A percentile compares a stretch with the other conserved stretches of the same genome.
These are phyloP conservation scores for Trichophyton equinum DNA, from an alignment of 2,329 filamentous ascomycete species.

Conservation along the genomic window DNA sequence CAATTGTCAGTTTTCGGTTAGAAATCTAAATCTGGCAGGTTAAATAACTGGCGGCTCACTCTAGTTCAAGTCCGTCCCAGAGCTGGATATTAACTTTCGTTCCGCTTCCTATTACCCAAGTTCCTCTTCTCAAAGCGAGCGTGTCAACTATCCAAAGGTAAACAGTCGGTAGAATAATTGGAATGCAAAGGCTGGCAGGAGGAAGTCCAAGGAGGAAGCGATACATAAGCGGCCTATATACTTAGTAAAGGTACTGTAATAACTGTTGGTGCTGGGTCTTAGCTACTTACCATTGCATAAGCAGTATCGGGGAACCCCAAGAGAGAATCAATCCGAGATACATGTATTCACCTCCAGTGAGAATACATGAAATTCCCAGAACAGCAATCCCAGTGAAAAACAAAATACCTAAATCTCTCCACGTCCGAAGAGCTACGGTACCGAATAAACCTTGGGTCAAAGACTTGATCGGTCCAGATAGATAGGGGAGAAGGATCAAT, in stretches of 20 bases:
- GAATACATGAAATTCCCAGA: neutral
- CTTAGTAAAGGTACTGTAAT: neutral
- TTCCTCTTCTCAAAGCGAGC: neutral
- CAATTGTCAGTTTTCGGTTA: neutral
- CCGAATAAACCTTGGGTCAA: neutral
- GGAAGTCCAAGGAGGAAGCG: neutral
- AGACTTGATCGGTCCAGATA: neutral
- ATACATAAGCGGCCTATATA: neutral
- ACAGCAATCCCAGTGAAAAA: neutral
- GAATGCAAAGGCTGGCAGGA: neutral
- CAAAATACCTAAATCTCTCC: neutral
- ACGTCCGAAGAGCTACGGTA: neutral
- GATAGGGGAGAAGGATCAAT: neutral
- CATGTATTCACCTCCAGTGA: neutral
- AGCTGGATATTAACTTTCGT: neutral
- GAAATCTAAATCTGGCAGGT: neutral
- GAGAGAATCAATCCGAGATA: neutral
- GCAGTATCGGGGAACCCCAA: neutral
- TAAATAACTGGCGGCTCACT: neutral
- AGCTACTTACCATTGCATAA: neutral
- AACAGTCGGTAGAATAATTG: neutral
- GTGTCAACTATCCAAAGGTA: neutral
- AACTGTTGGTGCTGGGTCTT: too few relatives aligned
- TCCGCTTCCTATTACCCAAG: neutral
- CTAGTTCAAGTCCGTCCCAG: neutral